Base-by-base conservation (phyloP, 805 yeast species). In the Sugiyamaella americana region DNA sequence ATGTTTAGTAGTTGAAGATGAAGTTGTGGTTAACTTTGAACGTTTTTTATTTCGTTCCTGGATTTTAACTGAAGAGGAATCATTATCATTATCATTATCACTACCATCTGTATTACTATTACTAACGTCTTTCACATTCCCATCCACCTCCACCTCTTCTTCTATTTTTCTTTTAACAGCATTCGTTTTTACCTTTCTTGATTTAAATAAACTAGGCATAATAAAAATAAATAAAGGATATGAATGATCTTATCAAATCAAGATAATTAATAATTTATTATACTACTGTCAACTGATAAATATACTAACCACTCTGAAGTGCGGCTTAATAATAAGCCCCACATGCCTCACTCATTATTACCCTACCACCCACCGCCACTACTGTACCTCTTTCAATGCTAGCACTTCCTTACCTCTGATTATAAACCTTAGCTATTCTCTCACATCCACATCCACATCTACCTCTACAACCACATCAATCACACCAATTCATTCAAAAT, bases 401-500 rank as follows among this genome's bases (percentile, higher is more conserved):
- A n/a, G n/a, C n/a, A n/a, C n/a, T n/a, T n/a, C n/a, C n/a, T n/a
- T n/a, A n/a, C n/a, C n/a, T n/a, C n/a, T n/a, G n/a, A n/a, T n/a
- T n/a, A n/a, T 16, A 13, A 36, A 11, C 10, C 17, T 13, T 36
- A 16, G 39, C 10, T 36, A 16, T 36, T 10, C n/a, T n/a, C n/a
- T n/a, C n/a, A n/a, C n/a, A n/a, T n/a, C n/a, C n/a, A n/a, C n/a
- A n/a, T n/a, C n/a, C n/a, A n/a, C n/a, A n/a, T n/a, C n/a, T n/a
- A n/a, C n/a, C 13, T 36, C 17, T 36, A 13, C 19, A 11, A 23
- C 41, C 10, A 8, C 10, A 24, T 5, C 10, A 38, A 38, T 16
- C 39, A 36, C 19, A 36, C n/a, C 11, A 11, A 11, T n/a, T 11
- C n/a, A 29, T 29, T 32, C 24, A 26, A 37, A 34, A 87, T 87